Evolutionary conservation across 169 alveolate genomes (phyloP).

Genomic region (Eimeria sp.): DNA sequence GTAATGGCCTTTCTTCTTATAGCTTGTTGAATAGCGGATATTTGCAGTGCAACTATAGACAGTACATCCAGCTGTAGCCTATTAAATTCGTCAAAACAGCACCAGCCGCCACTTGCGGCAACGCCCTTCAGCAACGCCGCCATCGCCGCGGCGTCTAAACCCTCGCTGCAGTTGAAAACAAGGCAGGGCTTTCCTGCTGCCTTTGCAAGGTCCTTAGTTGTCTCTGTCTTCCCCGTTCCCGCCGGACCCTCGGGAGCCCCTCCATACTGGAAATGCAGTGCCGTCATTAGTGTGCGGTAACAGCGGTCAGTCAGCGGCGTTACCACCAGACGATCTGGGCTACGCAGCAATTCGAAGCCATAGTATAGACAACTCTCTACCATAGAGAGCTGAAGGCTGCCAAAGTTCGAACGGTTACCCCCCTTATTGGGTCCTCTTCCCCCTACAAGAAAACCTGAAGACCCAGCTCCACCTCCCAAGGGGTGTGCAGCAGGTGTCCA

Average conservation of each 20-base stretch:
- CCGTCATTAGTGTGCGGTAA: conserved; percentile 94
- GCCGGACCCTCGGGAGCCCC: conserved; percentile 99
- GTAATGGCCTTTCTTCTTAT: conserved; percentile 80
- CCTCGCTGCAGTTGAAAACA: conserved; percentile 98
- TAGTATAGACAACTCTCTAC: conserved; percentile 92
- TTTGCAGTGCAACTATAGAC: conserved; percentile 97
- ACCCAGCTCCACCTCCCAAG: conserved; percentile 39
- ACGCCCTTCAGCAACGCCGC: conserved; percentile 97
- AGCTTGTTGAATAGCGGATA: conserved; percentile 75
- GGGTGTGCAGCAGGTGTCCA: conserved; percentile 84
- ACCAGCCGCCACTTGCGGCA: conserved; percentile 97
- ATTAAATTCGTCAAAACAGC: conserved; percentile 97
- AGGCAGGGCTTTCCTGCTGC: conserved; percentile 97
- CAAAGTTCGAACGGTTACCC: conserved; percentile 75
- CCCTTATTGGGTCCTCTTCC: conserved; percentile 13
- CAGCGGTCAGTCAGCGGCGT: conserved; percentile 97
- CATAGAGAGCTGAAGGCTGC: conserved; percentile 85
- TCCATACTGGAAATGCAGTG: conserved; percentile 94
- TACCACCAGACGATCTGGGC: conserved; percentile 94
- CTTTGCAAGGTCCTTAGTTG: conserved; percentile 97
- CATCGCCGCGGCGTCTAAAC: conserved; percentile 96
- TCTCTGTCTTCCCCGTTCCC: conserved; percentile 99
- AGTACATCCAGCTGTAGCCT: conserved; percentile 96
- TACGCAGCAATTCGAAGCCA: conserved; percentile 97
- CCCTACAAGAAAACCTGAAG: conserved; percentile 11